Evolutionary conservation across 106 monocot species (phyloP).

Genomic region (Platanthera guangdongensis): DNA sequence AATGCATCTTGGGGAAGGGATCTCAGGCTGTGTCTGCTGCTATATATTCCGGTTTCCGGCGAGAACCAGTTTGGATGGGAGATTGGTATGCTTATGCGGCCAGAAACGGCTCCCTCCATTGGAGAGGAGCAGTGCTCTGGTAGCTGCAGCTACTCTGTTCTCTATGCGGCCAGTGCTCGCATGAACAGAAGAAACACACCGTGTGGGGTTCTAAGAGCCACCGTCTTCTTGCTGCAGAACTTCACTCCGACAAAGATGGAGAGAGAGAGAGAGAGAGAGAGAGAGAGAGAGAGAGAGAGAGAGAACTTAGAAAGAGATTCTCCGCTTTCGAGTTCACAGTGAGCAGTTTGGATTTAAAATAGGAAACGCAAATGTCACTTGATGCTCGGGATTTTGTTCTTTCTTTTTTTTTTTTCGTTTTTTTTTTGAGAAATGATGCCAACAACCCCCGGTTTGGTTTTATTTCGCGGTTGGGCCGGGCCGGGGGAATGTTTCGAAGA

Average conservation of each 20-base stretch:
- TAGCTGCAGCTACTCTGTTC: not conserved
- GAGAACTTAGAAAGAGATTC: not conserved
- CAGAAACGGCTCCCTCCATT: conserved; percentile 19
- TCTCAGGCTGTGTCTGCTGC: conserved; percentile 36
- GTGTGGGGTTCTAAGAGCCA: too few relatives aligned
- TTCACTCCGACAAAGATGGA: too few relatives aligned
- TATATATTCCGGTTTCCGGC: conserved; percentile 52
- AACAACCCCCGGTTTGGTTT: conserved; percentile 1
- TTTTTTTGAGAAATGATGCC: not conserved
- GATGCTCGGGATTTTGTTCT: too few relatives aligned
- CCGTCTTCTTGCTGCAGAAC: not conserved
- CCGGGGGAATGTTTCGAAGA: not conserved
- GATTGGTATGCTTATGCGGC: not conserved
- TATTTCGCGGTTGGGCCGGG: not conserved
- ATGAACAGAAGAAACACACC: too few relatives aligned
- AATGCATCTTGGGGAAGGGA: conserved; percentile 35
- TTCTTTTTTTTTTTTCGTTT: too few relatives aligned
- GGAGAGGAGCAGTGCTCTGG: not conserved
- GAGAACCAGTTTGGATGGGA: conserved; percentile 26
- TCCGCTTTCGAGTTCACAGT: too few relatives aligned
- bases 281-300: conserved; percentile 1
- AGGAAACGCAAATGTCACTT: not conserved
- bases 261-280: too few relatives aligned
- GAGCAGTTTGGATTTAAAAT: too few relatives aligned
- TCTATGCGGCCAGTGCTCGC: too few relatives aligned